Base-by-base conservation (phyloP, 805 yeast species). In the Yarrowia alimentaria region DNA sequence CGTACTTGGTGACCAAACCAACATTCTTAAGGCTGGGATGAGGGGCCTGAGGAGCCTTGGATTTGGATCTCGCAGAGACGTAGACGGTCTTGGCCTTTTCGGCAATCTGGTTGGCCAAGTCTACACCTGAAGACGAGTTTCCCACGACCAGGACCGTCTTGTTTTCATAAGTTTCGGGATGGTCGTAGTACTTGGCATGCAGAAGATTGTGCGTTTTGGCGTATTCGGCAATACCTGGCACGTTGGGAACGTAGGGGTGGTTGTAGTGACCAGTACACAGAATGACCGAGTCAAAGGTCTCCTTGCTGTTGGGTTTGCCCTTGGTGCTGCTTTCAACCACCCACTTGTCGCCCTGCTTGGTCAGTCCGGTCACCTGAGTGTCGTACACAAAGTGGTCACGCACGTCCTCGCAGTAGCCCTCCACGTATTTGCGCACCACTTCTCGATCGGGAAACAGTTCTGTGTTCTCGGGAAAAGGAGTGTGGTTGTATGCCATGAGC, bases 101-200 rank as follows among this genome's bases (percentile, higher is more conserved):
- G 1, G 80, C 76, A 14, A 81, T 60, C 60, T 84, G 90, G 52
- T 73, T 74, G 2, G 87, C 77, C 32, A 85, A 69, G 61, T 88
- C 95, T 14, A 79, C 76, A 20, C 91, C 95, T 22, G 88, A 80
- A 2, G 93, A 83, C 9, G 82, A 79, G 58, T 81, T 82, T 0
- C 95, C 95, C n/a, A 86, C 77, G 6, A 85, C 74, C 34, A 86
- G 63, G 12, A 81, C 78, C 24, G 65, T 71, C 38, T 71, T 69
- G 51, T 62, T 69, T n/a, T 47, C 55, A 53, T 70, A 82, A 11
- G 68, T 70, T 1, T 68, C 69, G 0, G 80, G 73, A 14, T 63
- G 63, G 52, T 80, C 72, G 60, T 72, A 84, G 28, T 72, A 64
- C 54, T 79, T 79, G 6, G 89, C 74, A 63, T 84, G 91, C 2